Evolutionary conservation across 306 rosid genomes (phyloP).

Genomic region (Citrullus colocynthis): DNA sequence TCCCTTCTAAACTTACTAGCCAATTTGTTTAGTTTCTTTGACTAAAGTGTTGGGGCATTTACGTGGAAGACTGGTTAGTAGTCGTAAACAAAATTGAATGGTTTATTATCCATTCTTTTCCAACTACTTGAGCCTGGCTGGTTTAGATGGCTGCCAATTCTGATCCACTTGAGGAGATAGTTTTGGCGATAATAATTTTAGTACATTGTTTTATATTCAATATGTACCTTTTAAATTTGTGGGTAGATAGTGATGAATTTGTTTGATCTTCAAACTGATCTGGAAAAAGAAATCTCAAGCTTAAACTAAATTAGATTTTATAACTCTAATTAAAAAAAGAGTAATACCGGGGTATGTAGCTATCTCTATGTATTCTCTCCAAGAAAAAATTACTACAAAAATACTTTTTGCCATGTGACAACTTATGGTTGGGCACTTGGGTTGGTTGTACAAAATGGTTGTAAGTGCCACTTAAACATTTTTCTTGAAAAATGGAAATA

Average conservation of each 20-base stretch:
- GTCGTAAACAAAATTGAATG: neutral
- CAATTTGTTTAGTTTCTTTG: neutral
- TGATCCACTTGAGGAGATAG: neutral
- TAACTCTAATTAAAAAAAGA: no score
- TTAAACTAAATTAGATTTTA: no score
- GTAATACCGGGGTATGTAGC: no score
- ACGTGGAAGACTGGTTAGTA: neutral
- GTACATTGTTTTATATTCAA: neutral
- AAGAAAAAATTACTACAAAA: no score
- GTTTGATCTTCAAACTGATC: neutral
- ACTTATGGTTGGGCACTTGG: no score
- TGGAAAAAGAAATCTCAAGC: no score
- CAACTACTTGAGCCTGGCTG: neutral
- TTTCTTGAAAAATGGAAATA: no score
- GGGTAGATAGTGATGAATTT: neutral
- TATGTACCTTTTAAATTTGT: neutral
- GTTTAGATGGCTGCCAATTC: neutral
- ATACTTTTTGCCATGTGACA: no score
- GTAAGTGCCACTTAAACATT: no score
- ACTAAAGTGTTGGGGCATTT: conserved; percentile 2
- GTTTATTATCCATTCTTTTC: neutral
- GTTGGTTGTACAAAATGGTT: no score
- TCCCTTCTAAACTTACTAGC: neutral
- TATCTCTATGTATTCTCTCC: no score
- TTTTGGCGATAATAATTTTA: neutral